Evolutionary conservation across 768 basidiomycete species (phyloP).

Genomic region (Hydnomerulius pinastri): DNA sequence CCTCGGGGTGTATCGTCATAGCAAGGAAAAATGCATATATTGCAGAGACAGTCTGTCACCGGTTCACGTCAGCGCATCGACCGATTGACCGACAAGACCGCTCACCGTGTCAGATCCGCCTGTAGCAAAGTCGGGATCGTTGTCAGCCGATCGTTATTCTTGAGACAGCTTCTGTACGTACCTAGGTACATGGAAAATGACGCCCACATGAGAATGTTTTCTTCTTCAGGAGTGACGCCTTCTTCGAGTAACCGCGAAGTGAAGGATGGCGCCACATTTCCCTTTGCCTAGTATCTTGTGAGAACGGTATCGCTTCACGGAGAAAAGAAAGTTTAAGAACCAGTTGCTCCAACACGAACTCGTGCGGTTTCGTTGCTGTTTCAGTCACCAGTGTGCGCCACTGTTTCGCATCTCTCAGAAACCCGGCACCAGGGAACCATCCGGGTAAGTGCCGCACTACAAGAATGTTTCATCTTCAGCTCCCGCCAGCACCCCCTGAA

Average conservation of each 20-base stretch:
- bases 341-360: slow-evolving; percentile 14
- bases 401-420: slow-evolving; percentile 9
- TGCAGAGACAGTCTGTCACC: slow-evolving; percentile 15
- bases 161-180: too few species aligned
- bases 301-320: background rate
- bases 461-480: background rate
- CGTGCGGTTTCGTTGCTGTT: background rate
- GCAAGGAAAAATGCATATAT: slow-evolving; percentile 26
- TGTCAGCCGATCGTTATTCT: too few species aligned
- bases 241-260: slow-evolving; percentile 15
- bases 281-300: slow-evolving; percentile 5
- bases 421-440: slow-evolving; percentile 24
- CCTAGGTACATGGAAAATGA: slow-evolving; percentile 11
- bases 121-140: background rate
- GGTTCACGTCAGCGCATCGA: slow-evolving; percentile 20
- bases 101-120: slow-evolving; percentile 48
- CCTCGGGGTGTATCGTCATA: slow-evolving; percentile 24
- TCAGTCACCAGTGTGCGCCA: slow-evolving; percentile 8
- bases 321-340: slow-evolving; percentile 2
- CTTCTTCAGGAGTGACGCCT: slow-evolving; percentile 15
- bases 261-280: slow-evolving; percentile 19
- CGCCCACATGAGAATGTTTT: slow-evolving; percentile 23
- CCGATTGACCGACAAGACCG: slow-evolving; percentile 36
- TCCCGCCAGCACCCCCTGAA: too few species aligned
- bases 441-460: slow-evolving; percentile 18